Evolutionary conservation across 1,139 yeast species (phyloP).

Genomic region (Candida albicans): DNA sequence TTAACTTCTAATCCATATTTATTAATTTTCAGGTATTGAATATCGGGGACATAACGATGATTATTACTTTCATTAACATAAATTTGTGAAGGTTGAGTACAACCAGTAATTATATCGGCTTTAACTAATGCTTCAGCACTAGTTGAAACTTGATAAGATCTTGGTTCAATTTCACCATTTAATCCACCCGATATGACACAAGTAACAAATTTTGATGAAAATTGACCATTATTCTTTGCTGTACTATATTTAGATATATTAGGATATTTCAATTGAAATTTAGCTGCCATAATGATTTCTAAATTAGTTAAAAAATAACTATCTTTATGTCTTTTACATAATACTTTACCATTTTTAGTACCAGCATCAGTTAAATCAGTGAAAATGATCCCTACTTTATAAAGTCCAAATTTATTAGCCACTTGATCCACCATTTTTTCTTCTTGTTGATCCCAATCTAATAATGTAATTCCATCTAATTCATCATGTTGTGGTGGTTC

Average conservation of each 20-base stretch:
- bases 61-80: constrained; percentile 72
- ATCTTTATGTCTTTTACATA: constrained; percentile 90
- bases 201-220: constrained; percentile 88
- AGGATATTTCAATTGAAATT: constrained; percentile 68
- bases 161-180: constrained; percentile 85
- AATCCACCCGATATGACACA: constrained; percentile 88
- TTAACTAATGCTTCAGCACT: constrained; percentile 84
- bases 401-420: constrained; percentile 63
- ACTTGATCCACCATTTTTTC: constrained; percentile 52
- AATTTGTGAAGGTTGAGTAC: constrained; percentile 89
- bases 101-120: constrained; percentile 84
- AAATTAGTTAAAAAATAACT: constrained; percentile 85
- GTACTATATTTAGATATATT: constrained; percentile 66
- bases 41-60: constrained; percentile 88
- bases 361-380: constrained; percentile 92
- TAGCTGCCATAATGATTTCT: constrained; percentile 85
- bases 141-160: constrained; percentile 86
- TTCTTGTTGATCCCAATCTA: constrained; percentile 51
- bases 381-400: constrained; percentile 79
- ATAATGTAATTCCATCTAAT: constrained; percentile 76
- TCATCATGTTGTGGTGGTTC: constrained; percentile 92
- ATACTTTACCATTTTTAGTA: constrained; percentile 79
- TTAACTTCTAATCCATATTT: constrained; percentile 89
- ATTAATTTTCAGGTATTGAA: constrained; percentile 78
- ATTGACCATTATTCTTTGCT: constrained; percentile 45